Evolutionary conservation across 805 yeast genomes (phyloP).

Genomic region (Saccharomyces cerevisiae): DNA sequence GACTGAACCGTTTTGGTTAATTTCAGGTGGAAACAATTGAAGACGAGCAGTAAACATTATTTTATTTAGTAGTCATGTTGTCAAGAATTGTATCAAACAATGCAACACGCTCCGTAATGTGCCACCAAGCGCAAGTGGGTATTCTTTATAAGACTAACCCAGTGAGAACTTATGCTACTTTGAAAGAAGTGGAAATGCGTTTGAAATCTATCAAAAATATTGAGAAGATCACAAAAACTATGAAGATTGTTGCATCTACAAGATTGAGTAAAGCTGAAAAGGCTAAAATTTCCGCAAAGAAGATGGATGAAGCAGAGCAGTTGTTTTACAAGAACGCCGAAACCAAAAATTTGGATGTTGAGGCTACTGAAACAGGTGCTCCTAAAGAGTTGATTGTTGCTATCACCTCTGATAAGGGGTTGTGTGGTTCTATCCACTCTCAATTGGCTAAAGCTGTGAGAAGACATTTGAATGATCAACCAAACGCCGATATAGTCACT

Average conservation of each 20-base stretch:
- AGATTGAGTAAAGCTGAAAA: slow-evolving; percentile 91
- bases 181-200: slow-evolving; percentile 97
- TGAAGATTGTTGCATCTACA: slow-evolving; percentile 98
- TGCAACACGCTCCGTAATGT: not conserved
- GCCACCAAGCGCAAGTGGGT: not conserved
- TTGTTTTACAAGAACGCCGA: slow-evolving; percentile 78
- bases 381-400: slow-evolving; percentile 75
- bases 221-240: slow-evolving; percentile 98
- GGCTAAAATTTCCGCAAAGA: slow-evolving; percentile 84
- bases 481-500: slow-evolving; percentile 71
- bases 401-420: slow-evolving; percentile 93
- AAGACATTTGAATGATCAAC: slow-evolving; percentile 53
- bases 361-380: slow-evolving; percentile 33
- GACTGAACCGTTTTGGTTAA: not conserved
- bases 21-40: not conserved
- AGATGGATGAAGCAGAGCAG: slow-evolving; percentile 68
- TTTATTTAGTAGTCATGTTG: not conserved
- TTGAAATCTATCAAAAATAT: slow-evolving; percentile 96
- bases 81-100: not conserved
- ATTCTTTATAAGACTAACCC: not conserved
- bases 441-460: slow-evolving; percentile 88
- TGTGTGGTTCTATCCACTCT: slow-evolving; percentile 97
- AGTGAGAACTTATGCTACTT: slow-evolving; percentile 85
- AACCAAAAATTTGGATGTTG: slow-evolving; percentile 47
- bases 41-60: not conserved